Conservation (phyloP, 2,329 filamentous ascomycete genomes). For the Cladosporium phlei region DNA sequence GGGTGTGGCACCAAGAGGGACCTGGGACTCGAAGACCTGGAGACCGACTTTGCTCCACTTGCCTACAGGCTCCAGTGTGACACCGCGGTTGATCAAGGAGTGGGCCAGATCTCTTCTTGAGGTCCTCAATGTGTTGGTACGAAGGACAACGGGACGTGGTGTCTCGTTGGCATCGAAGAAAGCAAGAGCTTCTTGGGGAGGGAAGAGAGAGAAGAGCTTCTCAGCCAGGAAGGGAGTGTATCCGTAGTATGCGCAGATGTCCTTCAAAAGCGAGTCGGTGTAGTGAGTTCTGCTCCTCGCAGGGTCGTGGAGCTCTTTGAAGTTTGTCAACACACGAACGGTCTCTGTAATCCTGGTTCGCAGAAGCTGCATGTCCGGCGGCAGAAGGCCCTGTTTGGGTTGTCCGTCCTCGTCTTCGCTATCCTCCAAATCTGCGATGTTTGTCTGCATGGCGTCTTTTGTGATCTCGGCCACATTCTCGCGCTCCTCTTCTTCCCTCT, state of each 20-base stretch:
- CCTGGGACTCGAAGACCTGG: slow-evolving; percentile 87
- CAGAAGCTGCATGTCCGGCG: slow-evolving; percentile 84
- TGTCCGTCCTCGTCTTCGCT: slow-evolving; percentile 57
- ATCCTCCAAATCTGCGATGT: slow-evolving; percentile 69
- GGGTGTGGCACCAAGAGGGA: slow-evolving; percentile 86
- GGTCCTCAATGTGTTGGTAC: slow-evolving; percentile 88
- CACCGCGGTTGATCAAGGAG: slow-evolving; percentile 89
- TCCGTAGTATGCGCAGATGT: slow-evolving; percentile 94
- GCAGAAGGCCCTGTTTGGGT: slow-evolving; percentile 54
- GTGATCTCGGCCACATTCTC: slow-evolving; percentile 82
- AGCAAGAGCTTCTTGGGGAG: slow-evolving; percentile 87
- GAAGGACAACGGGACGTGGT: slow-evolving; percentile 85
- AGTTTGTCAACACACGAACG: slow-evolving; percentile 84
- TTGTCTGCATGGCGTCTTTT: slow-evolving; percentile 83
- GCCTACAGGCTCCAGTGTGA: slow-evolving; percentile 91
- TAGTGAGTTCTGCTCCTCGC: slow-evolving; percentile 84
- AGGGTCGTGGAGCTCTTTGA: slow-evolving; percentile 73
- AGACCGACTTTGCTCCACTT: slow-evolving; percentile 99
- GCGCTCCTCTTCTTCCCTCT: slow-evolving; percentile 71
- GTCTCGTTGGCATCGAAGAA: slow-evolving; percentile 99
- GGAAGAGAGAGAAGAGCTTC: slow-evolving; percentile 90
- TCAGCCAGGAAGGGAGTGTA: slow-evolving; percentile 93
- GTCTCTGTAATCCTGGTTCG: slow-evolving; percentile 88
- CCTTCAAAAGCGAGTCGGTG: slow-evolving; percentile 76
- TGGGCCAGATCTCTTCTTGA: slow-evolving; percentile 78